phyloP scores from a whole-genome alignment of 495 filamentous ascomycete genomes.

The Penicillium arizonense region DNA sequence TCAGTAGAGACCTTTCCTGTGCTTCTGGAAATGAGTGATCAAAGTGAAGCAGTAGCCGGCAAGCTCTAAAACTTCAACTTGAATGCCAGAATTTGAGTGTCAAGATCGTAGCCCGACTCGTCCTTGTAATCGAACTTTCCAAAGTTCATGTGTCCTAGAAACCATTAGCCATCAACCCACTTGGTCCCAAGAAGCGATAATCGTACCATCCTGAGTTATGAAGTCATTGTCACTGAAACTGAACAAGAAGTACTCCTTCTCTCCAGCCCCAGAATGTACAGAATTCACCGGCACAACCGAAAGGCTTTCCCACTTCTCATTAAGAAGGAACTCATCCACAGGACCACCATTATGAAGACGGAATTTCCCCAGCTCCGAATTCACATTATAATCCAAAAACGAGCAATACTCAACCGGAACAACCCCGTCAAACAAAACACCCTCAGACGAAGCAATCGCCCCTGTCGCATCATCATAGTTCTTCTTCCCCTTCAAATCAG shows the following conservation, averaged over 20 bases:
- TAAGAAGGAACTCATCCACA: constrained; percentile 55
- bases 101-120: constrained; percentile 58
- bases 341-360: constrained; percentile 66
- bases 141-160: constrained; percentile 57
- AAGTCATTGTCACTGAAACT: constrained; percentile 77
- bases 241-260: constrained; percentile 68
- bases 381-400: constrained; percentile 73
- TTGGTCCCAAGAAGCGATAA: neutral
- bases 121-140: constrained; percentile 63
- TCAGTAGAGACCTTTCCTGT: no score
- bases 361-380: constrained; percentile 65
- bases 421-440: constrained; percentile 55
- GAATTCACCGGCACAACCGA: constrained; percentile 61
- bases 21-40: no score
- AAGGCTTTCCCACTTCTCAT: constrained; percentile 84
- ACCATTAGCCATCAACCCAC: neutral
- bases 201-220: constrained; percentile 70
- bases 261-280: constrained; percentile 20
- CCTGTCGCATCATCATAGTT: constrained; percentile 50
- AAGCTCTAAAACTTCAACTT: constrained; percentile 51
- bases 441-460: constrained; percentile 51
- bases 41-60: no score
- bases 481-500: constrained; percentile 58
- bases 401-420: constrained; percentile 64
- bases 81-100: constrained; percentile 73